Evolutionary conservation across 192 early-diverging fungal genomes (phyloP), one percentile per base, ranked within the genome.

Genomic region (Chytriomyces sp.): DNA sequence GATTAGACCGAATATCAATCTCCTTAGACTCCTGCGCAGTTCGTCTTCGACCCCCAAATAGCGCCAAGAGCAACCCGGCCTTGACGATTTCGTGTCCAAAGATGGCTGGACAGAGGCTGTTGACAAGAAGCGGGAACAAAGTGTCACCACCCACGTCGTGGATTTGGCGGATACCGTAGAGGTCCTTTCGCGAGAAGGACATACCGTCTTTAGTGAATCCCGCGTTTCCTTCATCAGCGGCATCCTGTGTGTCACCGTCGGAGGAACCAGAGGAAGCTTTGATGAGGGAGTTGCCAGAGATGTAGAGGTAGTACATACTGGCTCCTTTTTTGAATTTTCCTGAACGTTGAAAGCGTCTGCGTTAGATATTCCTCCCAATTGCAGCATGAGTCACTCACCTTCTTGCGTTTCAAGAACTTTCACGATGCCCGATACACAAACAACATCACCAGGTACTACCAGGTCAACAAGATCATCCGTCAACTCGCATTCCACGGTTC

Each of bases 1-100:
- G 89, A 75, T 93, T 87, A 44, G 84, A 76, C 14, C 90, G 83
- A 34, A 91, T 89, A 5, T 75, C 70, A 26, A 90, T 80, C 33
- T 80, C 70, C 26, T 81, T 78, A 10, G 64, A 76, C 12, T 72
- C 74, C n/a, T 64, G 73, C 31, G 74, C 39, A 33, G 64, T 70
- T 56, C 84, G 70, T 26, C 76, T 61, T 26, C 87, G 73, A 3
- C 84, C 90, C 1, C 92, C 92, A 75, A 94, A 93, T 44, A 93
- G 77, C 5, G 88, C 83, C 75, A 94, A 82, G 39, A 94, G 77
- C 44, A 94, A 85, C 2, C 92, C 93, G 0, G 91, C 91, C 41
- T 93, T 94, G 59, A 94, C 90, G 75, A 93, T 82, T 76, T 93
- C 92, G 40, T 93, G 91, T 4, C 93, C 92, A 72, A 88, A 93